These are phyloP conservation scores for Phoma sp. DNA, from an alignment of 2,329 filamentous ascomycete species.

Conservation along the genomic window DNA sequence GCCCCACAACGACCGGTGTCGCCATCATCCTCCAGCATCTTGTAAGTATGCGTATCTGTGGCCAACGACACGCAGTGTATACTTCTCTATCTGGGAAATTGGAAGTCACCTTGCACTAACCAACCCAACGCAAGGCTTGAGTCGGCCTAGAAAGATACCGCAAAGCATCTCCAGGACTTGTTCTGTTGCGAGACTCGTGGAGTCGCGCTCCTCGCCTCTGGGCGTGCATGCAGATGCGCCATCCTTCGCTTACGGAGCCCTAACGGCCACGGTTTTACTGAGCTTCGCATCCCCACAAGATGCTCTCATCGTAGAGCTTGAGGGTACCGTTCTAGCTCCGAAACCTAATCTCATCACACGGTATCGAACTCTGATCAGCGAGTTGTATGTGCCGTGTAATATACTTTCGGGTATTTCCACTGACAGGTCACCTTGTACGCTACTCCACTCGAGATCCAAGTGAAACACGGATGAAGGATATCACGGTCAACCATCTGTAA, in stretches of 20 bases:
- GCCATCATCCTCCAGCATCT: background rate
- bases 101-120: too few relatives aligned
- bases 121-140: background rate
- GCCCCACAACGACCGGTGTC: conserved; percentile 2
- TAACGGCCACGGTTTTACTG: background rate
- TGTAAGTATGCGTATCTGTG: background rate
- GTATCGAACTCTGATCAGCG: background rate
- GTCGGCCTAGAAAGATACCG: background rate
- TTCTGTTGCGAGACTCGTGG: background rate
- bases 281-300: background rate
- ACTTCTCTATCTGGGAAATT: background rate
- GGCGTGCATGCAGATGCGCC: conserved; percentile 11
- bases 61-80: background rate
- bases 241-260: background rate
- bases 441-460: background rate
- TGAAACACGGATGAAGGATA: conserved; percentile 2
- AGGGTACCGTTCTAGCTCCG: background rate
- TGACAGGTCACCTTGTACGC: background rate
- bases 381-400: background rate
- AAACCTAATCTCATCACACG: background rate
- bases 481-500: background rate
- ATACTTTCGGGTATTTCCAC: background rate
- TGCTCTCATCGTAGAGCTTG: background rate
- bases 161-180: background rate
- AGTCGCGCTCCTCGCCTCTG: conserved; percentile 1